Base-by-base conservation (phyloP, 176 grass and related monocot genomes). In the Cocos nucifera region DNA sequence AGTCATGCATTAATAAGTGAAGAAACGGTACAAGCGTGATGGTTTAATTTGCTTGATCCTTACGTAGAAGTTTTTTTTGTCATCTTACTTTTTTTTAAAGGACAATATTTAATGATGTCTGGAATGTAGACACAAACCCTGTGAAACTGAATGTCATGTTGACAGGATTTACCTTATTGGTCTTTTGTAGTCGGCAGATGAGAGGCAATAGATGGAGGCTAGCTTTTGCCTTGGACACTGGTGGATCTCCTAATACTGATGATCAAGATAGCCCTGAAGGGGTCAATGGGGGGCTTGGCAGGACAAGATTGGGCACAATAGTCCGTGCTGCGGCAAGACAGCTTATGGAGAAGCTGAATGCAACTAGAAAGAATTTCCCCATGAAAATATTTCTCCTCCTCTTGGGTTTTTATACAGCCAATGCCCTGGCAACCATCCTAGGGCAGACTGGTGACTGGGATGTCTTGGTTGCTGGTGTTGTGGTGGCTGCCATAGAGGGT, bases 381-480 rank as follows among this genome's bases (percentile, higher is more conserved):
- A 88, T 73, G 61, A 91, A 97, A 73, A 88, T 88, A 78, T 97
- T 97, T 71, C 87, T 97, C 2, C 65, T 97, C 51, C 84, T 97
- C 29, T 28, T 97, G 55, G 93, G 93, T 22, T 97, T 97, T 71
- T 97, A 97, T 69, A 97, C 87, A 0, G 87, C 93, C 49, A 97
- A 97, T 27, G 93, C 93, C 56, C 65, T 97, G 22, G 87, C 87
- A 22, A 97, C 93, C 22, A 91, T 97, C 73, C 72, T 91, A 51
- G 93, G 93, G 61, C 93, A 97, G 48, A 97, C 87, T 7, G 93
- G 93, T 30, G 93, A 97, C 56, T 97, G 93, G 93, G 93, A 97
- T 73, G 93, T 97, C 64, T 78, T 97, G 78, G 87, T 97, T 57
- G 93, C 93, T 65, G 93, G 87, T 35, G 56, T 91, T 27, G 76